Evolutionary conservation across 768 basidiomycete species (phyloP), one percentile per base, ranked within the genome.

Genomic region (Vishniacozyma victoriae): DNA sequence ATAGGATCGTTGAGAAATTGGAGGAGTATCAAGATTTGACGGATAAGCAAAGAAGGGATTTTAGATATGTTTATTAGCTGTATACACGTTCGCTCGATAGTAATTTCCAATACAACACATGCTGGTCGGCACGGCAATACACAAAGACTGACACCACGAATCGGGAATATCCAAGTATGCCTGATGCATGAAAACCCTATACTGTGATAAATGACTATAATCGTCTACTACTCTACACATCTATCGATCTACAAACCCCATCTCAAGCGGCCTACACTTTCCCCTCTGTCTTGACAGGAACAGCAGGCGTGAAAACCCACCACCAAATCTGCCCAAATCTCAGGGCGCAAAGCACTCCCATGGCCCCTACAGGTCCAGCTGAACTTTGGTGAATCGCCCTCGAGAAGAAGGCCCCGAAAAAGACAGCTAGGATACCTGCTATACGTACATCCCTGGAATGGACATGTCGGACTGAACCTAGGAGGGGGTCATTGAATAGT

Each of bases 401-500:
- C 7, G 64, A 55, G 38, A 59, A 44, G 46, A 92, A 85, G 2
- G 84, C 87, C 11, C 88, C 88, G 22, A 85, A 15, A 70, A 92
- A 87, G 44, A 90, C 78, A 67, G 27, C 72, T 3, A 81, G 37
- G 15, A 73, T 69, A 11, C 71, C 86, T 59, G 85, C 75, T 37
- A 81, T 62, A 16, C 82, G 82, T 72, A 86, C 81, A 67, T 90
- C 86, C 39, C 86, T 81, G 1, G 82, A 76, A 7, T 65, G 67
- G 52, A 85, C 77, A 42, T 72, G 55, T 6, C 48, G 40, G 47
- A 65, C 44, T 20, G 76, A 61, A 76, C 90, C 84, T 18, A 92
- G 78, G 39, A 79, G 72, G 0, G 87, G 87, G 68, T 88, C 86
- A 41, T 82, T 82, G 78, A 86, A 78, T 40, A 91, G 79, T 60